Conservation (phyloP, 176 grass and related monocot genomes). For the Otatea glauca region DNA sequence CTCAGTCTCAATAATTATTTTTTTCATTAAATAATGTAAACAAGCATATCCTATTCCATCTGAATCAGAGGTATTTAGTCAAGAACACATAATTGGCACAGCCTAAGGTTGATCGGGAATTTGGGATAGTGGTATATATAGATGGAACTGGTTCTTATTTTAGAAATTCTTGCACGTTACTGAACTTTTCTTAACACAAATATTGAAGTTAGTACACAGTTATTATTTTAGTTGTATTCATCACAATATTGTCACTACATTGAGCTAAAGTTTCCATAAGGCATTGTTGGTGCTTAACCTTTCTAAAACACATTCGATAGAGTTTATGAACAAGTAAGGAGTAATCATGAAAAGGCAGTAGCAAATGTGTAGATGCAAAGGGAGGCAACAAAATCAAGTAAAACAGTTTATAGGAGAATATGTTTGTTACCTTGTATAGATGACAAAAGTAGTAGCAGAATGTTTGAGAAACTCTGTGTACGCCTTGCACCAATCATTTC, state of each 20-base stretch:
- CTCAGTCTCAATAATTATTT: not conserved
- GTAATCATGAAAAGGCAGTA: not conserved
- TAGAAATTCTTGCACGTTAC: not conserved
- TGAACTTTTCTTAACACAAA: not conserved
- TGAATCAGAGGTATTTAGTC: not conserved
- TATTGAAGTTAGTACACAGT: not conserved
- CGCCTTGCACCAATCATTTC: constrained; percentile 7
- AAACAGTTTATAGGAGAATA: constrained; percentile 5
- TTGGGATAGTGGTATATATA: not conserved
- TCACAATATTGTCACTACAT: not conserved
- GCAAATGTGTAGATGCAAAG: not conserved
- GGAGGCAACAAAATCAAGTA: not conserved
- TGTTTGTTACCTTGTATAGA: constrained; percentile 2
- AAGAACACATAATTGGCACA: not conserved
- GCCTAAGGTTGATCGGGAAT: not conserved
- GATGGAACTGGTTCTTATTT: not conserved
- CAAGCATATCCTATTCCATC: not conserved
- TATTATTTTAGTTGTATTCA: not conserved
- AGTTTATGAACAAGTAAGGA: not conserved
- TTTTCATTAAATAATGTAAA: not conserved
- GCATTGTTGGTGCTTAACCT: not conserved
- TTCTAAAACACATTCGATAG: not conserved
- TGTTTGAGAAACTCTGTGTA: not conserved
- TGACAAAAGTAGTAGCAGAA: not conserved
- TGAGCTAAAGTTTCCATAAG: not conserved